Evolutionary conservation across 257 asterid species (phyloP), one percentile per base, ranked within the genome.

Genomic region (Avicennia marina): DNA sequence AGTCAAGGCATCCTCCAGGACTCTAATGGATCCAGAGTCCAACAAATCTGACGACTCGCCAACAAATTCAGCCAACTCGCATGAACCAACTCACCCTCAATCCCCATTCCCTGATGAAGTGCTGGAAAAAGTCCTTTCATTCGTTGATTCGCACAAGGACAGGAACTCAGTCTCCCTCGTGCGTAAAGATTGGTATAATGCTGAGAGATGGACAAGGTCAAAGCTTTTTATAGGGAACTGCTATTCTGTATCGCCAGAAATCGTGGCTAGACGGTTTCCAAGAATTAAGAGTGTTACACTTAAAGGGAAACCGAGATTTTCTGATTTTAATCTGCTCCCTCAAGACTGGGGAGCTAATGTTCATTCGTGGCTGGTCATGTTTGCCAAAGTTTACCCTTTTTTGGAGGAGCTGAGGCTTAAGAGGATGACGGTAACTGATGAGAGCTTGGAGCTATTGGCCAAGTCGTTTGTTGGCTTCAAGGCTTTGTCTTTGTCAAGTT

Each of bases 381-480:
- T 86, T 71, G 87, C 94, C 41, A 77, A 75, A 66, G 89, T 65
- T 32, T 86, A 86, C 74, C 95, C 95, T 20, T 83, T 78, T 56
- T 66, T 87, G 27, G 95, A 88, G 84, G 96, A 85, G 77, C 60
- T 88, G 75, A 80, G 90, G 65, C 76, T 88, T 31, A 88, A 88
- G 69, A 75, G 96, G 69, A 88, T 88, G 96, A 72, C 75, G 36
- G 76, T 88, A 24, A 68, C 72, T 46, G 94, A 88, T 55, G 87
- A 85, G 72, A 85, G 95, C 74, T 67, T 88, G 78, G 88, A 80
- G 80, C 82, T 88, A 56, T 63, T 89, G 73, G 97, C 94, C 3
- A 79, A 68, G 48, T 74, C 94, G 0, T 89, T 83, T 64, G 77
- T 78, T 2, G 72, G 66, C 56, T 85, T 89, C 80, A 89, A 78